Conservation (phyloP, 1,284 basidiomycete genomes). For the Cutaneotrichosporon cavernicola region DNA sequence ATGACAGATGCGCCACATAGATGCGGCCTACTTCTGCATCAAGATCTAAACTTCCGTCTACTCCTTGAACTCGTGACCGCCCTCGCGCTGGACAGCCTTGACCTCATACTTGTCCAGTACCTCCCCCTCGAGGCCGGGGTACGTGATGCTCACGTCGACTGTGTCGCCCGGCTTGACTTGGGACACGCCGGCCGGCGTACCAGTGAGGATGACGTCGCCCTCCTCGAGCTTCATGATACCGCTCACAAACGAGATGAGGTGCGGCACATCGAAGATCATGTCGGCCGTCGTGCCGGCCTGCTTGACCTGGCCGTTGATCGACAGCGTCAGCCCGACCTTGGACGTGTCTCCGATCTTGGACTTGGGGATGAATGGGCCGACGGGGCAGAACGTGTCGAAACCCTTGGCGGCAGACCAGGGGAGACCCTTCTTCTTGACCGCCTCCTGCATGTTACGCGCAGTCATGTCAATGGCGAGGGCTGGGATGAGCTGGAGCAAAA, state of each 20-base stretch:
- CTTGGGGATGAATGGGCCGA: slow-evolving; percentile 79
- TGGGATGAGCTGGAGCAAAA: slow-evolving; percentile 45
- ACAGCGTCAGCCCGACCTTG: slow-evolving; percentile 59
- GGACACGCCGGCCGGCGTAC: slow-evolving; percentile 86
- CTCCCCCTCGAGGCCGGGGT: slow-evolving; percentile 60
- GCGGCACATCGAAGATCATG: slow-evolving; percentile 91
- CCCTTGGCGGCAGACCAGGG: slow-evolving; percentile 94
- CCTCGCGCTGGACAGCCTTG: slow-evolving; percentile 64
- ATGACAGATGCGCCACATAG: neutral
- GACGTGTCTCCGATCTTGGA: slow-evolving; percentile 68
- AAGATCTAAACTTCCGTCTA: neutral
- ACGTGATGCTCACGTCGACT: slow-evolving; percentile 69
- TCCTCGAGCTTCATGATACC: slow-evolving; percentile 96
- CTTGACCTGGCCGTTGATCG: slow-evolving; percentile 79
- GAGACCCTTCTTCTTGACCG: slow-evolving; percentile 84
- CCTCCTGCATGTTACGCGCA: slow-evolving; percentile 90
- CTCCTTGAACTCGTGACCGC: slow-evolving; percentile 65
- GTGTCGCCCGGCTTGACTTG: slow-evolving; percentile 72
- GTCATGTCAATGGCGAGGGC: slow-evolving; percentile 95
- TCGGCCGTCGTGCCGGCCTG: slow-evolving; percentile 82
- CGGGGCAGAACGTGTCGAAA: slow-evolving; percentile 83
- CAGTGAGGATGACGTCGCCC: slow-evolving; percentile 82
- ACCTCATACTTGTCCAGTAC: slow-evolving; percentile 66
- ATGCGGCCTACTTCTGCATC: neutral
- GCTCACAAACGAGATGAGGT: slow-evolving; percentile 86